Evolutionary conservation across 148 eudicot species (phyloP).

Genomic region (Hydrangea macrophylla): DNA sequence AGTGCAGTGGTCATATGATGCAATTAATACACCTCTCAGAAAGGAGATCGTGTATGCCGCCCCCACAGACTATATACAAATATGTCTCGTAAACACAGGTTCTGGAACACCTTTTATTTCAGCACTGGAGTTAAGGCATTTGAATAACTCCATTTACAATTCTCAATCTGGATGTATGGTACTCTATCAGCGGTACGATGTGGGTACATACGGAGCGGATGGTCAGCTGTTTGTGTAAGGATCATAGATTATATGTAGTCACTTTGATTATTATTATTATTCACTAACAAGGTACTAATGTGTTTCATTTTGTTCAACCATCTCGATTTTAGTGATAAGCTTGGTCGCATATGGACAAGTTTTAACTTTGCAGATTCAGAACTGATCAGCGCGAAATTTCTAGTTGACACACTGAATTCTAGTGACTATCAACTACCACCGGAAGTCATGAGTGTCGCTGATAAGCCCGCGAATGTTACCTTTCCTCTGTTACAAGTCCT

Average conservation of each 20-base stretch:
- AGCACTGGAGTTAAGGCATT: constrained; percentile 30
- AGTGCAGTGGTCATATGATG: neutral
- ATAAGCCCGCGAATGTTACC: neutral
- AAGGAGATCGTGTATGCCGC: constrained; percentile 32
- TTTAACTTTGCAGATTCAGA: neutral
- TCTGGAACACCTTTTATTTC: constrained; percentile 42
- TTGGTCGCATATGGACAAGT: neutral
- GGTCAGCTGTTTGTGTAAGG: neutral
- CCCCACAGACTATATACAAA: constrained; percentile 22
- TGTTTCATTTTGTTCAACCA: neutral
- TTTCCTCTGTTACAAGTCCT: neutral
- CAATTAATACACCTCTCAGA: neutral
- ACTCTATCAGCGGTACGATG: neutral
- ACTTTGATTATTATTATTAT: no score
- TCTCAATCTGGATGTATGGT: no score
- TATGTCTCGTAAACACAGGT: constrained; percentile 32
- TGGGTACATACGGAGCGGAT: neutral
- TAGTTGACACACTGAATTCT: neutral
- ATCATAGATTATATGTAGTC: neutral
- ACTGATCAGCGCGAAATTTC: neutral
- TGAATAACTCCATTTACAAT: constrained; percentile 21
- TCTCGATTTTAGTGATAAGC: neutral
- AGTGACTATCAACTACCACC: neutral
- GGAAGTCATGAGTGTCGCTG: neutral
- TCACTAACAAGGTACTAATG: neutral